Conservation (phyloP, 1,139 yeast genomes). For the Taphrina wiesneri region DNA sequence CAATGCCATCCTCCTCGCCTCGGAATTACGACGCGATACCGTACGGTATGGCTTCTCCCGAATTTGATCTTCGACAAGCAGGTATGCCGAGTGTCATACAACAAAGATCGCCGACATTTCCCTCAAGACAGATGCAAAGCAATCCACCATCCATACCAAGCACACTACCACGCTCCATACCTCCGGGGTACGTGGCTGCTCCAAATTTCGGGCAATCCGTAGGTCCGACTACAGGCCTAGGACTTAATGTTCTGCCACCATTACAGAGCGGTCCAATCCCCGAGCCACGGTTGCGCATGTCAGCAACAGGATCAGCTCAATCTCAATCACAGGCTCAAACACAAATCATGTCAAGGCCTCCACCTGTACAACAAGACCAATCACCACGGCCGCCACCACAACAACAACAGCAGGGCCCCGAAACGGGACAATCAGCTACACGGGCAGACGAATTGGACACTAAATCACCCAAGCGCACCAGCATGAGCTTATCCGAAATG, state of each 20-base stretch:
- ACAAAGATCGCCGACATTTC: conserved; percentile 12
- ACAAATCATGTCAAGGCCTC: neutral
- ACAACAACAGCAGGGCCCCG: neutral
- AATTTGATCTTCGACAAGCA: neutral
- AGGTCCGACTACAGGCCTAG: neutral
- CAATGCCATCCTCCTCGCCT: neutral
- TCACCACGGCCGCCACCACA: neutral
- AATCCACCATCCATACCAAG: neutral
- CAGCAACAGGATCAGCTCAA: neutral
- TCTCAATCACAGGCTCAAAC: neutral
- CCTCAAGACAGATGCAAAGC: neutral
- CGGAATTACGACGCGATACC: neutral
- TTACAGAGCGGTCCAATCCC: conserved; percentile 8
- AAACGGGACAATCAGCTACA: neutral
- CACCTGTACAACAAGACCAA: neutral
- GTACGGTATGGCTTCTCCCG: conserved; percentile 1
- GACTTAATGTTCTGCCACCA: neutral
- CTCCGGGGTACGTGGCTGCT: conserved; percentile 4
- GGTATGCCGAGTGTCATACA: neutral
- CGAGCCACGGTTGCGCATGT: neutral
- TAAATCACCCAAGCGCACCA: conserved; percentile 7
- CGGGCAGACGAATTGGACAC: neutral
- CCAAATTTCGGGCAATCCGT: neutral
- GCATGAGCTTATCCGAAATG: conserved; percentile 27
- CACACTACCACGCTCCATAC: neutral